A percentile compares a stretch with the other conserved stretches of the same genome.
phyloP scores from a whole-genome alignment of 2,329 filamentous ascomycete genomes.

The Ophiocordyceps camponoti-floridani region DNA sequence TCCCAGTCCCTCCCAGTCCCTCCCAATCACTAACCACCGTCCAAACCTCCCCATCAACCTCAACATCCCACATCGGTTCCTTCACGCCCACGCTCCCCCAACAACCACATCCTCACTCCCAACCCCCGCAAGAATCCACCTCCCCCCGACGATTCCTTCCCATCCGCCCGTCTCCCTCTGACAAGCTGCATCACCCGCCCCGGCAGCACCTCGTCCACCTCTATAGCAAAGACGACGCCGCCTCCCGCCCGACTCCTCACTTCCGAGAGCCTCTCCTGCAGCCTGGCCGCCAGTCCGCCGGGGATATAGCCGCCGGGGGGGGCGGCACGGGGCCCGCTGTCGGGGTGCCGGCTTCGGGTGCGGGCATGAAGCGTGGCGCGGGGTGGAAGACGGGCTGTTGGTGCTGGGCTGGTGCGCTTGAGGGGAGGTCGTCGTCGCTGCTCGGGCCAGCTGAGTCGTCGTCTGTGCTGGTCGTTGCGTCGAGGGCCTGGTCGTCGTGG shows the following conservation, averaged over 20 bases:
- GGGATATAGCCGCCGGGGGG: slow-evolving; percentile 16
- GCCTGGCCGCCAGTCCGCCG: slow-evolving; percentile 18
- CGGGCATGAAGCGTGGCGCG: slow-evolving; percentile 20
- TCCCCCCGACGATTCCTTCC: not conserved
- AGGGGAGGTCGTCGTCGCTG: no score
- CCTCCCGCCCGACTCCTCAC: slow-evolving; percentile 14
- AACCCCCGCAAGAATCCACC: not conserved
- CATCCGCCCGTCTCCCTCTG: slow-evolving; percentile 3
- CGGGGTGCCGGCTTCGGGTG: slow-evolving; percentile 12
- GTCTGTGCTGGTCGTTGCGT: no score
- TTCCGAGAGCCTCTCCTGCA: slow-evolving; percentile 23
- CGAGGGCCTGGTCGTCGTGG: no score
- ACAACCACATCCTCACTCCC: slow-evolving; percentile 6
- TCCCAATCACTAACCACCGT: slow-evolving; percentile 21
- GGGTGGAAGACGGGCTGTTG: slow-evolving; percentile 19
- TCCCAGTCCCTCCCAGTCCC: no score
- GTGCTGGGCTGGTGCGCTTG: no score
- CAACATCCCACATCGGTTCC: slow-evolving; percentile 19
- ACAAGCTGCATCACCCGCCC: slow-evolving; percentile 18
- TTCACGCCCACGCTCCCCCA: slow-evolving; percentile 13
- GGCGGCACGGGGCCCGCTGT: no score
- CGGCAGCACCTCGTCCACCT: slow-evolving; percentile 12
- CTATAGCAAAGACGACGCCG: slow-evolving; percentile 7
- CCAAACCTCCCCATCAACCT: slow-evolving; percentile 15
- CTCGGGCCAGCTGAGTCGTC: no score